Evolutionary conservation across 1,284 basidiomycete genomes (phyloP), one percentile per base, ranked within the genome.

Genomic region (Gymnopus androsaceus): DNA sequence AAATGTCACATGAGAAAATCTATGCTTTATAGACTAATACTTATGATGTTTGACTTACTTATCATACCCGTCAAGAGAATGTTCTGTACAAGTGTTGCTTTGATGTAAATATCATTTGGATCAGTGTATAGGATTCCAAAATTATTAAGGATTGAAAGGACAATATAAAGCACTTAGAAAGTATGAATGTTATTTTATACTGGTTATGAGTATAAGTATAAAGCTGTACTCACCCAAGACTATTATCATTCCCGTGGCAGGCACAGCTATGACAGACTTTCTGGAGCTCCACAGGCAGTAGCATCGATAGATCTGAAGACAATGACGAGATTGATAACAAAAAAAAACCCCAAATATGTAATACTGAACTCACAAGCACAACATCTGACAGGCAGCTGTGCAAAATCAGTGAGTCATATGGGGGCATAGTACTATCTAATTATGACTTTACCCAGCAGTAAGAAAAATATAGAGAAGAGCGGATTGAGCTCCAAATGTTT

Each of bases 291-390:
- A 55, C 6, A 55, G 30, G 27, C 38, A 17, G 21, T 42, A 55
- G 15, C 37, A 49, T 21, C 54, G 54, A 23, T 44, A 33, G 21
- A 50, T 55, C 54, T 55, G n/a, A n/a, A n/a, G n/a, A n/a, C n/a
- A n/a, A n/a, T n/a, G n/a, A n/a, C n/a, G n/a, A n/a, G n/a, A n/a
- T n/a, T n/a, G n/a, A n/a, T n/a, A n/a, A n/a, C n/a, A n/a, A n/a
- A n/a, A n/a, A n/a, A n/a, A n/a, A n/a, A n/a, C n/a, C n/a, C n/a
- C n/a, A 21, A 15, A 42, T n/a, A 15, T 17, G n/a, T 9, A 17
- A 25, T n/a, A 48, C 25, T 21, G 14, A 9, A 30, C 49, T 40
- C 34, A 41, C 49, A 9, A 41, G 25, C 21, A 51, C 19, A 4
- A 21, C 25, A 37, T 51, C 49, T 30, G 34, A 36, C 5, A 51